Base-by-base conservation (phyloP, 768 basidiomycete genomes). In the Leccinum uliginosum region DNA sequence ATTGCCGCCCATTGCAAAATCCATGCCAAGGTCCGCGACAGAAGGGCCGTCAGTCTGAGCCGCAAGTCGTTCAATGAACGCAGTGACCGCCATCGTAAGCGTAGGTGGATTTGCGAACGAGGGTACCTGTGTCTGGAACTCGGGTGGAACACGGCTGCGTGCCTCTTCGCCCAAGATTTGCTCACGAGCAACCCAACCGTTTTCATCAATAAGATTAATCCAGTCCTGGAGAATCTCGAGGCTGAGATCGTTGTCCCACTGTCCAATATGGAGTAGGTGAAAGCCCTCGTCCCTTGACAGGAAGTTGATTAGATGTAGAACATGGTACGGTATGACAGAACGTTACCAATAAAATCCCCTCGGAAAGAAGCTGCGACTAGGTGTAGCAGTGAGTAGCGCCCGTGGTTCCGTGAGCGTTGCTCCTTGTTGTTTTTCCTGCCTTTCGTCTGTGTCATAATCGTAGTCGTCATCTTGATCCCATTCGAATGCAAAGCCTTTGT, bases 131-230 rank as follows among this genome's bases (percentile, higher is more conserved):
- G 89, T 89, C 70, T 87, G 88, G 74, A 98, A 98, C 69, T 98
- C 88, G 44, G 74, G 59, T 8, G 95, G 95, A 7, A 97, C 93
- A 75, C 90, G 93, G 78, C 94, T 97, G 50, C 96, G 84, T 17
- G 95, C 94, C 74, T 98, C 95, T 62, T 95, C 94, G 4, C 95
- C 95, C 0, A 98, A 81, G 57, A 98, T 98, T 72, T 98, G 95
- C 73, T 98, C 95, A 24, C 95, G 81, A 2, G 85, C 96, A 44
- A 98, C 91, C 95, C 95, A 98, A 1, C 95, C 95, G 62, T 97
- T 83, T 34, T 90, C 89, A 67, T 98, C 93, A 54, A 97, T 91
- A 47, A 98, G 80, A 59, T 85, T 75, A 50, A 97, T 84, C 95
- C 95, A 98, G 59, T 85, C 83, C 66, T 85, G 86, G 38, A 98